phyloP scores from a whole-genome alignment of 176 grass and related monocot species.

The Phyllostachys edulis region DNA sequence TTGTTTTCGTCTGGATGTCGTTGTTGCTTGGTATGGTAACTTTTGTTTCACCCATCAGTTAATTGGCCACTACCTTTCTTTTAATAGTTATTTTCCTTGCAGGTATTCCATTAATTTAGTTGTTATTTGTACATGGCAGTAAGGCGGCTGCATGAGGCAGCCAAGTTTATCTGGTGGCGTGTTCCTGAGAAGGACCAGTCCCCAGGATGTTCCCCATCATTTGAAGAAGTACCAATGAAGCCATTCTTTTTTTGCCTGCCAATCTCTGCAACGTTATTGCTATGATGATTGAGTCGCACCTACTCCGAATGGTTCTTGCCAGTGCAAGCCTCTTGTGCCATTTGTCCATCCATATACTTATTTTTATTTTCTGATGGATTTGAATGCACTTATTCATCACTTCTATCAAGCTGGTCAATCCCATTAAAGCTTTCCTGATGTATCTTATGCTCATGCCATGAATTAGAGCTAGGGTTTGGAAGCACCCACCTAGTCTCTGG shows the following conservation, averaged over 20 bases:
- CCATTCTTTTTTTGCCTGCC: conserved; percentile 8
- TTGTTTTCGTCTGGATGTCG: conserved; percentile 57
- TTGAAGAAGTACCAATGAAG: conserved; percentile 18
- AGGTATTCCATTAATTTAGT: conserved; percentile 96
- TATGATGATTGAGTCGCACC: conserved; percentile 6
- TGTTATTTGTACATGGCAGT: neutral
- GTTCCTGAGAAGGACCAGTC: neutral
- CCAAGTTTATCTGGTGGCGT: conserved; percentile 20
- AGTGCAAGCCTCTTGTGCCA: conserved; percentile 20
- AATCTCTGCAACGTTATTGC: conserved; percentile 8
- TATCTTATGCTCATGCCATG: conserved; percentile 39
- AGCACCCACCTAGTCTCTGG: conserved; percentile 19
- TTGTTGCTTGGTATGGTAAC: conserved; percentile 77
- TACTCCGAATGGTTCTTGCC: conserved; percentile 3
- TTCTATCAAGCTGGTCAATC: conserved; percentile 7
- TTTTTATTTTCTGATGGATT: conserved; percentile 26
- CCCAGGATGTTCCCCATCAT: neutral
- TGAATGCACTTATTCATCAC: conserved; percentile 8
- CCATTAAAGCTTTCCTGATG: conserved; percentile 8
- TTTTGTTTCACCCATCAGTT: neutral
- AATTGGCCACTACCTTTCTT: neutral
- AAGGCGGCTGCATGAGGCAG: conserved; percentile 37
- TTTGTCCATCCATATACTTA: conserved; percentile 28
- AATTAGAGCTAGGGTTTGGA: conserved; percentile 24
- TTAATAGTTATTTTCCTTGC: neutral